Conservation (phyloP, 2,329 filamentous ascomycete genomes). For the Beauveria australis region DNA sequence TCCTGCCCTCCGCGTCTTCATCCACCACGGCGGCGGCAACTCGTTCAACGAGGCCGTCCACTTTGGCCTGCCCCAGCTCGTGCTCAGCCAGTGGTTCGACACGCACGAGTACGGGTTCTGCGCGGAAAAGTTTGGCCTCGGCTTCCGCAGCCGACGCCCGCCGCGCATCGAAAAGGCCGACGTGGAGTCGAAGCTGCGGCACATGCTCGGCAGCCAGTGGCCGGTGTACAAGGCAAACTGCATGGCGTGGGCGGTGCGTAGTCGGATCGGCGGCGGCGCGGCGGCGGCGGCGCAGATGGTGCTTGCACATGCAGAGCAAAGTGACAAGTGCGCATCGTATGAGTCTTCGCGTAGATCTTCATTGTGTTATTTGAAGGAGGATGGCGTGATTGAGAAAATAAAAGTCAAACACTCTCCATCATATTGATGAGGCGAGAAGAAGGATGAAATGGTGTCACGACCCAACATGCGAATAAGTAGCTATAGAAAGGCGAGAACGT, state of each 20-base stretch:
- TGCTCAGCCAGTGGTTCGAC: constrained; percentile 5
- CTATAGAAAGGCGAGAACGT: too few species aligned
- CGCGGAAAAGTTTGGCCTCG: constrained; percentile 1
- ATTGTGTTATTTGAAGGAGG: background rate
- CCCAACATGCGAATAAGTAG: too few species aligned
- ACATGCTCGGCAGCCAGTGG: background rate
- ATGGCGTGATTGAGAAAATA: background rate
- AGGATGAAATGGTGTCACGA: background rate
- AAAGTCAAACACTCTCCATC: background rate
- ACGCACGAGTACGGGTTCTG: constrained; percentile 4
- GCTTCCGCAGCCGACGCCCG: background rate
- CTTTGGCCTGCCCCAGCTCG: background rate
- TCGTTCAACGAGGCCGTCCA: constrained; percentile 6
- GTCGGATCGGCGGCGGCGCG: background rate
- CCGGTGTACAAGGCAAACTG: background rate
- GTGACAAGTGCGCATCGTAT: background rate
- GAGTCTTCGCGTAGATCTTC: background rate
- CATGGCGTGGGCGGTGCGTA: constrained; percentile 2
- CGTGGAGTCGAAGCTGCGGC: background rate
- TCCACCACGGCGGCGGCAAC: constrained; percentile 6
- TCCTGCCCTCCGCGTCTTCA: background rate
- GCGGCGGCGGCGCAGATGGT: background rate
- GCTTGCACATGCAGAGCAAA: background rate
- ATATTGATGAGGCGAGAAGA: too few species aligned
- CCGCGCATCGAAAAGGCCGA: background rate